These are phyloP conservation scores for Leucaena leucocephala DNA, from an alignment of 306 rosid species.

Conservation along the genomic window DNA sequence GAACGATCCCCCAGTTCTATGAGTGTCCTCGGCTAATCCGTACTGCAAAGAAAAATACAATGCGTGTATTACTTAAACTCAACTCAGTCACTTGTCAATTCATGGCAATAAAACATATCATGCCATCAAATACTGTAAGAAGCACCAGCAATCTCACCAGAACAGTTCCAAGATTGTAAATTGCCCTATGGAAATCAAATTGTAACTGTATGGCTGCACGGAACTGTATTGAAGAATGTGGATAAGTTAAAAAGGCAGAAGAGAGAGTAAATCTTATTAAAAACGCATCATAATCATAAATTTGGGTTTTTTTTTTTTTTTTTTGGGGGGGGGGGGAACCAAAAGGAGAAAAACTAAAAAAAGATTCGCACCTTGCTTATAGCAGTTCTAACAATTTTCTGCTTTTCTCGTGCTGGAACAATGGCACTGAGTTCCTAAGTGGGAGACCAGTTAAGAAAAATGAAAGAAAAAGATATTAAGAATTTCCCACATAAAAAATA, in stretches of 20 bases:
- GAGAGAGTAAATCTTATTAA: slow-evolving; percentile 12
- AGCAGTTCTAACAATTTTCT: slow-evolving; percentile 87
- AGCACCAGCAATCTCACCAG: slow-evolving; percentile 66
- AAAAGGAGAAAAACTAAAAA: background rate
- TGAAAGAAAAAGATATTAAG: slow-evolving; percentile 19
- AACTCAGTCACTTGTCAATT: slow-evolving; percentile 31
- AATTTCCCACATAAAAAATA: slow-evolving; percentile 13
- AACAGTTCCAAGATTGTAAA: slow-evolving; percentile 99
- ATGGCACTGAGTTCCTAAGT: slow-evolving; percentile 96
- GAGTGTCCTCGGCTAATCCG: slow-evolving; percentile 98
- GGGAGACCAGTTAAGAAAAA: slow-evolving; percentile 28
- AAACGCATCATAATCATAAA: slow-evolving; percentile 23
- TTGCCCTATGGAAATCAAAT: slow-evolving; percentile 98
- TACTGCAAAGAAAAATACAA: slow-evolving; percentile 59
- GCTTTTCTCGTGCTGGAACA: slow-evolving; percentile 97
- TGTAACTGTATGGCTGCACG: slow-evolving; percentile 98
- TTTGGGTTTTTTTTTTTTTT: too few relatives aligned
- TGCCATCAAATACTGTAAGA: slow-evolving; percentile 33
- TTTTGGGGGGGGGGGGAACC: background rate
- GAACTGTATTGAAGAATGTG: slow-evolving; percentile 70
- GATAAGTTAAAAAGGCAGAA: slow-evolving; percentile 28
- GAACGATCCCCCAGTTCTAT: slow-evolving; percentile 79
- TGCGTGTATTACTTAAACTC: slow-evolving; percentile 24
- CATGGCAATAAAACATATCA: slow-evolving; percentile 28
- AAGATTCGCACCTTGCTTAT: slow-evolving; percentile 76